Evolutionary conservation across 176 grass and related monocot genomes (phyloP), one percentile per base, ranked within the genome.

Genomic region (Phoenix roebelenii): DNA sequence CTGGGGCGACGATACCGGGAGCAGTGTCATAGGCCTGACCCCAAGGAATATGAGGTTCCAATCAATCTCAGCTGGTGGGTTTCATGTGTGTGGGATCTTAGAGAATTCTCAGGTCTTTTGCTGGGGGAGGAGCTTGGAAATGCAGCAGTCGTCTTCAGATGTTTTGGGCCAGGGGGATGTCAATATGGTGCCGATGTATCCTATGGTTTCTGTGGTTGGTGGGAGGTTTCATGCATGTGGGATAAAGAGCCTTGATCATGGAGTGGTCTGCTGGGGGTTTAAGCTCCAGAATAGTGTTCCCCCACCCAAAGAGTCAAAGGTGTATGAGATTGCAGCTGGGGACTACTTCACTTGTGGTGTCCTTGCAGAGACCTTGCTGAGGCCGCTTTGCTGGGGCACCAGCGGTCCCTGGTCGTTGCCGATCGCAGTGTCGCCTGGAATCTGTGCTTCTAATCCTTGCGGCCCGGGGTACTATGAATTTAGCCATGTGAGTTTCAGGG

Each of bases 341-440:
- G 92, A 97, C 60, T 97, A 97, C 85, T 97, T 97, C 51, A 88
- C 92, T 1, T 97, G 92, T 23, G 92, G 92, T 18, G 78, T 97
- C 39, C 65, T 89, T 59, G 76, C 84, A 19, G 78, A 74, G 26
- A 72, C 72, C 48, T 88, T 59, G 0, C 59, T 97, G 57, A 79
- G 82, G 58, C 87, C 87, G n/a, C 76, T 76, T 61, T 97, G 92
- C 52, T 97, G 92, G 92, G 92, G 92, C 32, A 85, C 89, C 50
- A 80, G 87, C 25, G 92, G 87, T 10, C 76, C 87, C 20, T 76
- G 85, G 78, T 80, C 92, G 16, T 66, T 97, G 49, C 92, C 92
- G 17, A 85, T 85, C 78, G 92, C 92, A 0, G 87, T 97, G 24
- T 85, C 87, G 4, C 92, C 92, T 49, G 92, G 92, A 50, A 79